Percentiles rank a stretch among this genome's conserved stretches.
phyloP scores from a whole-genome alignment of 352 stramenopile genomes.

The Phytopythium helicoides region DNA sequence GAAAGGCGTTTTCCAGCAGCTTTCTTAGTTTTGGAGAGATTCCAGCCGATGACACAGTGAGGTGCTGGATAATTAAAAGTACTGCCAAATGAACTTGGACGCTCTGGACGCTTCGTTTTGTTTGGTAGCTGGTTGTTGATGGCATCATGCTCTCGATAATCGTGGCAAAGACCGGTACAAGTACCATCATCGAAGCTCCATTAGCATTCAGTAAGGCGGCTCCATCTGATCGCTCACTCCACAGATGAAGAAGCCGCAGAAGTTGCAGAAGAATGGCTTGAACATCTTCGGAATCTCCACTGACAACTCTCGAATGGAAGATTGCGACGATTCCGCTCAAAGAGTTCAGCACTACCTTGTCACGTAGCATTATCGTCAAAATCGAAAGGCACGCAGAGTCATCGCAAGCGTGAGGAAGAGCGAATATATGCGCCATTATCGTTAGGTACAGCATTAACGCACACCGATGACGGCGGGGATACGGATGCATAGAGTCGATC shows the following conservation, averaged over 20 bases:
- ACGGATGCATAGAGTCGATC: background rate
- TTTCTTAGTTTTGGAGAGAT: background rate
- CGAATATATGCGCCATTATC: constrained; percentile 15
- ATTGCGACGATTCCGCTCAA: background rate
- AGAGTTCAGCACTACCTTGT: background rate
- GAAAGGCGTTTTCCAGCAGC: background rate
- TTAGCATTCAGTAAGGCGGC: background rate
- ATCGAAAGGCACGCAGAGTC: constrained; percentile 11
- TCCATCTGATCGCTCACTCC: constrained; percentile 10
- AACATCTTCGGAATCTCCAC: background rate
- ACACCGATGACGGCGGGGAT: constrained; percentile 9
- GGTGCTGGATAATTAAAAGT: constrained; percentile 2
- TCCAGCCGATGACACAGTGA: background rate
- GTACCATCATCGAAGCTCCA: background rate
- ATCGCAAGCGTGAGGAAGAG: constrained; percentile 9
- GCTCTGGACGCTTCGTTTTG: background rate
- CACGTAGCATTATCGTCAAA: constrained; percentile 9
- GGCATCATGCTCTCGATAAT: constrained; percentile 5
- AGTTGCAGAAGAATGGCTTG: constrained; percentile 16
- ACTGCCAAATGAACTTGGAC: constrained; percentile 7
- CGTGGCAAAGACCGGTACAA: constrained; percentile 11
- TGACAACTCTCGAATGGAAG: background rate
- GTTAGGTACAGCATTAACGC: constrained; percentile 6
- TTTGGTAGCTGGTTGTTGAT: constrained; percentile 4
- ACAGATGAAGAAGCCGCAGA: constrained; percentile 18